A percentile compares a stretch with the other conserved stretches of the same genome.
Conservation (phyloP, 352 stramenopile genomes). For the Aphanomyces cochlioides region DNA sequence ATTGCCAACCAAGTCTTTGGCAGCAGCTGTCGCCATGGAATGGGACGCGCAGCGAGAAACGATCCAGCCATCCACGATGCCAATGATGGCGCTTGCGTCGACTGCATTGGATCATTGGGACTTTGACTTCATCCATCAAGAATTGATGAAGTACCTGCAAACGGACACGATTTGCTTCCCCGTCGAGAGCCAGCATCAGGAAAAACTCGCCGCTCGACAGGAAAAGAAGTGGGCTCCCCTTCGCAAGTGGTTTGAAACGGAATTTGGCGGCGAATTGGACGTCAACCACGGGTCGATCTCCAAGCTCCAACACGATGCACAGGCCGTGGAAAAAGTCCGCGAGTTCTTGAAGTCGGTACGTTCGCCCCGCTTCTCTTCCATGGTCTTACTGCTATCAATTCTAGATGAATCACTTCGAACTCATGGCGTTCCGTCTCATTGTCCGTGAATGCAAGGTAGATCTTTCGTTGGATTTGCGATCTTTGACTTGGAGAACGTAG, state of each 20-base stretch:
- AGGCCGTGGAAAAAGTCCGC: slow-evolving; percentile 61
- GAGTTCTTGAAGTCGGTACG: slow-evolving; percentile 53
- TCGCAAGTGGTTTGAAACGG: slow-evolving; percentile 75
- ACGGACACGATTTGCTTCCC: slow-evolving; percentile 88
- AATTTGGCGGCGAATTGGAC: slow-evolving; percentile 73
- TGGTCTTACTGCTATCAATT: slow-evolving; percentile 7
- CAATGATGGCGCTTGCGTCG: slow-evolving; percentile 82
- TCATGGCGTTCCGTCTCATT: slow-evolving; percentile 64
- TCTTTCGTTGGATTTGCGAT: slow-evolving; percentile 10
- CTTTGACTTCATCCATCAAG: slow-evolving; percentile 43
- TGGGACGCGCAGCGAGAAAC: slow-evolving; percentile 75
- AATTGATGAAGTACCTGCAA: slow-evolving; percentile 85
- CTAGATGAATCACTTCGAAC: slow-evolving; percentile 69
- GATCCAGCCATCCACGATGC: slow-evolving; percentile 80
- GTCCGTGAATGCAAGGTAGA: slow-evolving; percentile 85
- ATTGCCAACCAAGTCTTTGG: slow-evolving; percentile 64
- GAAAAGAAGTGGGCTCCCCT: slow-evolving; percentile 83
- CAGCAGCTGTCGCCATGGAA: slow-evolving; percentile 69
- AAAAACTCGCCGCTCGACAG: slow-evolving; percentile 75
- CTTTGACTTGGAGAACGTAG: slow-evolving; percentile 30
- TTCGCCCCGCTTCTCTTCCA: neutral
- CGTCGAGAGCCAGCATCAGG: slow-evolving; percentile 71
- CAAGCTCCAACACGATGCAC: slow-evolving; percentile 53
- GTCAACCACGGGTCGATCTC: slow-evolving; percentile 78
- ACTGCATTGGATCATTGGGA: slow-evolving; percentile 73